Conservation (phyloP, 1,284 basidiomycete genomes). For the Pholiota adiposa region DNA sequence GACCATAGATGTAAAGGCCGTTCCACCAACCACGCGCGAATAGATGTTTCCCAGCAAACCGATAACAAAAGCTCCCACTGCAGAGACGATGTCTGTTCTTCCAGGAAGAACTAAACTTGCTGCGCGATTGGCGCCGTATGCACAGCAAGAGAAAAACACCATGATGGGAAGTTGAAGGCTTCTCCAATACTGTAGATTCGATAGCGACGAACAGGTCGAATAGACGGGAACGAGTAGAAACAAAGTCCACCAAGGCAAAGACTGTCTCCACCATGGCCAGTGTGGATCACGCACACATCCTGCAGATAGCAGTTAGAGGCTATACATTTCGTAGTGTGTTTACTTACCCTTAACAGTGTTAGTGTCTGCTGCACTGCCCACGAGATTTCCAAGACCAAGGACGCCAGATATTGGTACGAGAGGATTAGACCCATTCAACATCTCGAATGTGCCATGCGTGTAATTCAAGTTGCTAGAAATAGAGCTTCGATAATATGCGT, state of each 20-base stretch:
- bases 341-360: constrained; percentile 54
- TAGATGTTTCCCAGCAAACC: constrained; percentile 83
- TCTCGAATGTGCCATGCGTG: constrained; percentile 65
- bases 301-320: constrained; percentile 26
- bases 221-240: constrained; percentile 83
- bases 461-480: constrained; percentile 49
- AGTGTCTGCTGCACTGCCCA: constrained; percentile 35
- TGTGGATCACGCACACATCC: constrained; percentile 74
- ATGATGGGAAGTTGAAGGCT: constrained; percentile 77
- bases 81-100: constrained; percentile 64
- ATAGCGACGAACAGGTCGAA: constrained; percentile 76
- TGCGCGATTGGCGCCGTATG: constrained; percentile 72
- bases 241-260: constrained; percentile 78
- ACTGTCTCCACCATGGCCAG: constrained; percentile 80
- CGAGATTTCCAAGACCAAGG: constrained; percentile 62
- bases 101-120: constrained; percentile 53
- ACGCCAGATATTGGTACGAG: constrained; percentile 55
- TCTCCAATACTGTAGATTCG: constrained; percentile 74
- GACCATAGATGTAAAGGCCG: constrained; percentile 90
- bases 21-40: constrained; percentile 76
- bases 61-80: constrained; percentile 82
- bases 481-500: constrained; percentile 47
- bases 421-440: constrained; percentile 56
- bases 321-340: neutral
- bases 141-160: constrained; percentile 78